Evolutionary conservation across 371 early-diverging fungal genomes (phyloP), one percentile per base, ranked within the genome.

Genomic region (Capniomyces stellatus): DNA sequence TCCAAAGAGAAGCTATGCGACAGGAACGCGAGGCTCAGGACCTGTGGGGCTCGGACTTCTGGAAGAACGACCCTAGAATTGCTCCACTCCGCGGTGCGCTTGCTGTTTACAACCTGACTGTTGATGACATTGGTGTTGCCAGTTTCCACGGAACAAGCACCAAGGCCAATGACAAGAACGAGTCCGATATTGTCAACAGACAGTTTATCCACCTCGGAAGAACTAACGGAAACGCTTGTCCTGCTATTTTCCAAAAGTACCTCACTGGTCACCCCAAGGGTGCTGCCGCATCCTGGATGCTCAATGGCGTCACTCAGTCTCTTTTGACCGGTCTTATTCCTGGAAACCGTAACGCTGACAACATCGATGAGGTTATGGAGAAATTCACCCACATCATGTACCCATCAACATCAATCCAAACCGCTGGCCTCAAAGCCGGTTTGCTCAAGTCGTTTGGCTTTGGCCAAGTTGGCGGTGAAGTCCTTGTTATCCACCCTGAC

Each of bases 71-170:
- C 63, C 64, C 83, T 31, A 64, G 73, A 62, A 92, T 94, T 66
- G 73, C 93, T 29, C 91, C 95, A 52, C 66, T 95, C 31, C 89
- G 92, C 52, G 93, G 92, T 59, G 85, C 89, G 15, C 75, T 95
- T 46, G 89, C 92, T 31, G 77, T 80, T 15, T 95, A 78, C 64
- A 92, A 92, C 43, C 70, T 95, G 56, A 86, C 87, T 4, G 72
- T 92, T 43, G 91, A 94, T 64, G 95, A 94, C 65, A 85, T 94
- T 61, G 86, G 87, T 54, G 87, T 92, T 40, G 89, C 90, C n/a
- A 92, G 92, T 23, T 94, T 94, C 93, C 95, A 92, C 72, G 95
- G 95, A 58, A 95, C 95, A 27, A 85, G 88, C 22, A 95, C 95
- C 61, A 81, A 84, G 70, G 92, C 94, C 53, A 95, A 95, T 71